Evolutionary conservation across 2,329 filamentous ascomycete genomes (phyloP), one percentile per base, ranked within the genome.

Genomic region (Hysterium pulicare): DNA sequence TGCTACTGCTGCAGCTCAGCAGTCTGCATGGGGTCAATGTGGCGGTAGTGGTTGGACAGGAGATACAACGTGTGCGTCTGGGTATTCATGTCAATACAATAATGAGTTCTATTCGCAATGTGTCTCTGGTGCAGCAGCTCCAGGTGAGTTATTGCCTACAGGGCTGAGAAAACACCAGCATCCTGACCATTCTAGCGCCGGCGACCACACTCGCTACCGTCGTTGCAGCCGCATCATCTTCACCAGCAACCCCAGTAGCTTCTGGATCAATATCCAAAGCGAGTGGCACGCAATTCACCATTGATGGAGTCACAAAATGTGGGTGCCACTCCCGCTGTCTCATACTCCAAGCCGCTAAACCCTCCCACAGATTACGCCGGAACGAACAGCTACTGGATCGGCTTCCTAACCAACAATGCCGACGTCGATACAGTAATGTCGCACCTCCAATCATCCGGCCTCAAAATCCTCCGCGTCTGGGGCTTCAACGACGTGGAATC

Each of bases 381-480:
- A 16, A 77, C 71, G 36, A 80, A 81, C 60, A 68, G 72, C 31
- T 80, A 79, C 64, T 81, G 76, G 74, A 71, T 78, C 37, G 67
- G 69, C 10, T 78, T 79, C 49, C 53, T 73, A 32, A 75, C 69
- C 51, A 74, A 76, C 42, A 69, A 78, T 47, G 68, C 62, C 6
- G 78, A 84, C 55, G 71, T 82, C 11, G 76, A 82, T 51, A 62
- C 66, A n/a, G 63, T 66, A 17, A 62, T 70, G 52, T 51, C 58
- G 45, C 71, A 79, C 52, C 57, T 82, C 13, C 56, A 66, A 38
- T 49, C 63, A 23, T 73, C 77, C 2, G 77, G 78, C 0, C 72
- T 76, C 46, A 80, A 78, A 57, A 75, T 83, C 45, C 67, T 82
- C 24, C 72, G 81, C 13, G 70, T 82, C 36, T 82, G 79, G 80